Evolutionary conservation across 2,329 filamentous ascomycete genomes (phyloP).

Genomic region (Rutstroemia sp.): DNA sequence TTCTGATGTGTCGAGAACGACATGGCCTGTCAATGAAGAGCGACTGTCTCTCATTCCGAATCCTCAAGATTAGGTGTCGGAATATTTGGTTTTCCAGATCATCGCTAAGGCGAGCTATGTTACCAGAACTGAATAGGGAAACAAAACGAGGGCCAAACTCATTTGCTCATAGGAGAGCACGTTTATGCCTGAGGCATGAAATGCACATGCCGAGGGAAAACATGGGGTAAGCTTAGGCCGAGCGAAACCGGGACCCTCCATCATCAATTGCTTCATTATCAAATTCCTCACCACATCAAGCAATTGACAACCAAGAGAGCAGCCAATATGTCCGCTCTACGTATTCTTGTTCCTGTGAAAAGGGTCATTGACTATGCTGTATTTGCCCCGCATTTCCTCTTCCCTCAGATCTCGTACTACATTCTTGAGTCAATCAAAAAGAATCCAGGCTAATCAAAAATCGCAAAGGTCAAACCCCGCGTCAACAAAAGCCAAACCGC

Average conservation of each 20-base stretch:
- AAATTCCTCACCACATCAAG: not conserved
- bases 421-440: not conserved
- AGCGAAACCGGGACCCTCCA: constrained; percentile 2
- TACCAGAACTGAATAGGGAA: no score
- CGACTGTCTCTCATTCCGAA: no score
- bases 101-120: no score
- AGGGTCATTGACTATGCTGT: constrained; percentile 84
- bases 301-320: not conserved
- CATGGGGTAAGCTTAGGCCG: constrained; percentile 7
- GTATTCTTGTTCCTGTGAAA: constrained; percentile 76
- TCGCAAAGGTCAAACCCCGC: constrained; percentile 54
- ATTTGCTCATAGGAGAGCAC: no score
- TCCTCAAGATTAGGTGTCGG: no score
- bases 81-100: no score
- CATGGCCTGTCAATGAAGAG: no score
- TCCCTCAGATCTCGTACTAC: not conserved
- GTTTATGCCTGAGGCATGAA: no score
- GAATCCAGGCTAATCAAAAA: not conserved
- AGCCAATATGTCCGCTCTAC: constrained; percentile 52
- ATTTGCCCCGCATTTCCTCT: constrained; percentile 30
- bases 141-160: no score
- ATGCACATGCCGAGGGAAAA: constrained; percentile 2
- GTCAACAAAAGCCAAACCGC: constrained; percentile 71
- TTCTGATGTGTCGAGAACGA: no score
- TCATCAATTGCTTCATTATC: constrained; percentile 4